These are phyloP conservation scores for Gloeopeniophorella convolvens DNA, from an alignment of 768 basidiomycete genomes.

Conservation along the genomic window DNA sequence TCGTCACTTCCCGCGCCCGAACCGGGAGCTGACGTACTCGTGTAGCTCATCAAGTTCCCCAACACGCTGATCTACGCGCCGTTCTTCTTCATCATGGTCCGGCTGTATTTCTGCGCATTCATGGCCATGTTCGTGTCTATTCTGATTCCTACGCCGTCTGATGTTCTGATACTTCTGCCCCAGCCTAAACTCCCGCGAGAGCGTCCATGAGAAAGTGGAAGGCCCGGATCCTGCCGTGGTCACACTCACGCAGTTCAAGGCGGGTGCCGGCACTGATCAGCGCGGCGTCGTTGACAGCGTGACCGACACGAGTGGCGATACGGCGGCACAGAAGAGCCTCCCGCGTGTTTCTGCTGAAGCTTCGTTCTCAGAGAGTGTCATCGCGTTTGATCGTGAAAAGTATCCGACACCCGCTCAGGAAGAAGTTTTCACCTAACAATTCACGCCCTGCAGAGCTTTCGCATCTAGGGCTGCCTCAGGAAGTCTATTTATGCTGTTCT, in stretches of 20 bases:
- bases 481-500: no score
- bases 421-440: background rate
- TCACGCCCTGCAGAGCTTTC: no score
- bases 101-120: conserved; percentile 1
- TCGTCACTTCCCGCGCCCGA: no score
- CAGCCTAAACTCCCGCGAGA: conserved; percentile 2
- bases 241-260: background rate
- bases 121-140: background rate
- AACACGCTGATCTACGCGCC: background rate
- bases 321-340: background rate
- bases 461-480: no score
- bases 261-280: background rate
- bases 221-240: background rate
- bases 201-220: background rate
- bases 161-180: background rate
- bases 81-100: background rate
- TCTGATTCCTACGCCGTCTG: no score
- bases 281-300: background rate
- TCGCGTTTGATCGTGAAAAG: background rate
- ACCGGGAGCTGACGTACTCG: no score
- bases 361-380: background rate
- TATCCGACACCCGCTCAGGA: background rate
- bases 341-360: background rate
- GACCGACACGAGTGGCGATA: background rate
- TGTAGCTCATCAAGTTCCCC: background rate